Conservation (phyloP, 23 red algal genomes). For the Gracilaria vermiculophylla region DNA sequence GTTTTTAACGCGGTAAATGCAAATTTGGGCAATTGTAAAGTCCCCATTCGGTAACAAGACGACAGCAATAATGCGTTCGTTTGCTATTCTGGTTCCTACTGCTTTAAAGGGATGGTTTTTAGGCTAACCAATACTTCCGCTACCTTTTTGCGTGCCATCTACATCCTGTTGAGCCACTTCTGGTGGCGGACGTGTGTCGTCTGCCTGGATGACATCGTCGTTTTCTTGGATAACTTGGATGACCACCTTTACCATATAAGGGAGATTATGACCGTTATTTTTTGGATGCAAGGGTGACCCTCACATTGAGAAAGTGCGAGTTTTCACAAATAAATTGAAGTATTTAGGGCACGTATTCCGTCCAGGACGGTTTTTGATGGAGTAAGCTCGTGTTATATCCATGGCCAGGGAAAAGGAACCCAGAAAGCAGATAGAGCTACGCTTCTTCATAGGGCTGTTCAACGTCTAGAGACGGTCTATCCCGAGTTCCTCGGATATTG, state of each 20-base stretch:
- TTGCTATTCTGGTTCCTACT: not conserved
- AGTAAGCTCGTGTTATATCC: not conserved
- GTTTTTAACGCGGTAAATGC: too few relatives aligned
- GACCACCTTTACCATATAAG: not conserved
- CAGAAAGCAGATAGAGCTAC: not conserved
- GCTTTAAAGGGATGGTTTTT: not conserved
- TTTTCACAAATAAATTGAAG: too few relatives aligned
- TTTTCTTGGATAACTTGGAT: not conserved
- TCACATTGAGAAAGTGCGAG: not conserved
- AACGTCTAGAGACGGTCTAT: constrained; percentile 28
- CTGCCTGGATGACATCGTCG: not conserved
- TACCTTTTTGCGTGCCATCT: not conserved
- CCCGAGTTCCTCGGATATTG: not conserved
- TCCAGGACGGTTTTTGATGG: too few relatives aligned
- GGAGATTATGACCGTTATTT: not conserved
- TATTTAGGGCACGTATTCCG: too few relatives aligned
- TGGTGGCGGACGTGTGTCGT: not conserved
- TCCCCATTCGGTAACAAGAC: too few relatives aligned
- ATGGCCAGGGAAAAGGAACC: not conserved
- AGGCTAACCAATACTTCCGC: not conserved
- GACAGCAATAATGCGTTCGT: too few relatives aligned
- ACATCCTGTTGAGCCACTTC: not conserved
- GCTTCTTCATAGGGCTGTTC: constrained; percentile 1
- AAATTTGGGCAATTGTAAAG: too few relatives aligned
- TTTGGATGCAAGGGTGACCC: not conserved